phyloP scores from a whole-genome alignment of 148 eudicot species.

The Rhododendron vialii region DNA sequence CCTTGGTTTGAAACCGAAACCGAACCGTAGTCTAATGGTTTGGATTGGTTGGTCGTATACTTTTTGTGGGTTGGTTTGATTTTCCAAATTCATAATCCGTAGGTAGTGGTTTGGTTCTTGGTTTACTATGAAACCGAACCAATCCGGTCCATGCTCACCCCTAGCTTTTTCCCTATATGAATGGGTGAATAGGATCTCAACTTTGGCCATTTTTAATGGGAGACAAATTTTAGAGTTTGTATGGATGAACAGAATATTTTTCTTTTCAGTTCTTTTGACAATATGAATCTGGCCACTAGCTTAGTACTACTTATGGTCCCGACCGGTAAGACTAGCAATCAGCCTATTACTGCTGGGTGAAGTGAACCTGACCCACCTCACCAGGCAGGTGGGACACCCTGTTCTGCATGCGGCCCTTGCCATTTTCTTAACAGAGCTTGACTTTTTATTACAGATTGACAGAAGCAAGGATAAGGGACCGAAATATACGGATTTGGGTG shows the following conservation, averaged over 20 bases:
- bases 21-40: no score
- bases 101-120: no score
- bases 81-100: no score
- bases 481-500: slow-evolving; percentile 79
- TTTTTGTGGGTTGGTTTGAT: no score
- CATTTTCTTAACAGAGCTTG: slow-evolving; percentile 1
- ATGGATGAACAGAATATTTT: not conserved
- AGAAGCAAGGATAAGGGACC: slow-evolving; percentile 83
- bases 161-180: not conserved
- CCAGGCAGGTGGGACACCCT: not conserved
- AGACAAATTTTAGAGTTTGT: not conserved
- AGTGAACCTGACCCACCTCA: not conserved
- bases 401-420: not conserved
- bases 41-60: no score
- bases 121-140: no score
- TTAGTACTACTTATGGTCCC: not conserved
- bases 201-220: not conserved
- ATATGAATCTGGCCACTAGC: not conserved
- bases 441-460: slow-evolving; percentile 58
- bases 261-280: not conserved
- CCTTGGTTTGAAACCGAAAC: no score
- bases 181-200: not conserved
- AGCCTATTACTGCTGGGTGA: not conserved
- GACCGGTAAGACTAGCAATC: not conserved
- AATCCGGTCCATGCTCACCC: no score